Evolutionary conservation across 148 eudicot species (phyloP).

Genomic region (Vaccinium corymbosum): DNA sequence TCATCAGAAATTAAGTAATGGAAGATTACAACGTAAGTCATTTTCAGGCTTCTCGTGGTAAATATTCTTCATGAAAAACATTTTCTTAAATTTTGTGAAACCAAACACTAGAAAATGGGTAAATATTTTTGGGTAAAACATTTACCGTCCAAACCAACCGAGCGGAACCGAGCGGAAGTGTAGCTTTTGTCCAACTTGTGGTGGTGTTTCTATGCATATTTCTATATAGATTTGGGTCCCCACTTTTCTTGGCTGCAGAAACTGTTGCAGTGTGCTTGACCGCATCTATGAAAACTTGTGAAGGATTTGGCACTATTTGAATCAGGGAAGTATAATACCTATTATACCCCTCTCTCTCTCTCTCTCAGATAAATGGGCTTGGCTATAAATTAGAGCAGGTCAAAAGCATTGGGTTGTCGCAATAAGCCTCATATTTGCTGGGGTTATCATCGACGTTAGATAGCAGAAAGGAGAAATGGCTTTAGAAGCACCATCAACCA

Average conservation of each 20-base stretch:
- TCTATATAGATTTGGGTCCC: slow-evolving; percentile 21
- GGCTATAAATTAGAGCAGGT: neutral
- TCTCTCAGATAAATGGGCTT: neutral
- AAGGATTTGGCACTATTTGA: neutral
- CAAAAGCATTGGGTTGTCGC: neutral
- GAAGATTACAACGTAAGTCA: too few species aligned
- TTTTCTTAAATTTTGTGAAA: too few species aligned
- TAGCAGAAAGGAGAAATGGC: slow-evolving; percentile 35
- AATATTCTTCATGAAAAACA: too few species aligned
- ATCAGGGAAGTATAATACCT: neutral
- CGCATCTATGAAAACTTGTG: slow-evolving; percentile 13
- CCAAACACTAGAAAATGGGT: too few species aligned
- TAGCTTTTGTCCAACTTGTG: slow-evolving; percentile 44
- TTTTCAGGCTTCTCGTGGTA: too few species aligned
- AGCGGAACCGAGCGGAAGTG: neutral
- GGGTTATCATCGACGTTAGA: neutral
- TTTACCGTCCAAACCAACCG: too few species aligned
- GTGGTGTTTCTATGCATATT: slow-evolving; percentile 36
- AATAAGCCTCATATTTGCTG: neutral
- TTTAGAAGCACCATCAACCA: slow-evolving; percentile 63
- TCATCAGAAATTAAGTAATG: too few species aligned
- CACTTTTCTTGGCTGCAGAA: slow-evolving; percentile 14
- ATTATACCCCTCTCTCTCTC: neutral
- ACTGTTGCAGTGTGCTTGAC: slow-evolving; percentile 21
- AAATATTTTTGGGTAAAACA: too few species aligned